Base-by-base conservation (phyloP, 129 eudicot species). In the Cynara cardunculus region DNA sequence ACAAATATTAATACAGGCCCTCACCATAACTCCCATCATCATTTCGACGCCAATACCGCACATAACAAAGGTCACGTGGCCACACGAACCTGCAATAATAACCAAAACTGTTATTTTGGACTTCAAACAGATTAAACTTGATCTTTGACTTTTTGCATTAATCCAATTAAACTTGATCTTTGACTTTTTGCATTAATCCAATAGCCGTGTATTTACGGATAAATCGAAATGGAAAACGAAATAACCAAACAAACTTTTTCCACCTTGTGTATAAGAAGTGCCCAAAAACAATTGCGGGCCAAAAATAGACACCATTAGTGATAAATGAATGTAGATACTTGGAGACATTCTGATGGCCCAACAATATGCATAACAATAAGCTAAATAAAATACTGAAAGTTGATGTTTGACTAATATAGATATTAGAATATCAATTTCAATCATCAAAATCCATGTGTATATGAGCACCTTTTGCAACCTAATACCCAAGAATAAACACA, bases 1-100 rank as follows among this genome's bases (percentile, higher is more conserved):
- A 16, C 37, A 75, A 11, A 73, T 56, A 26, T 59, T 71, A 12
- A 6, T 1, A 19, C 71, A 62, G 4, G 73, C 46, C 78, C 86
- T 86, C 80, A 92, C 99, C 99, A 83, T 95, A 95, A 85, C 99
- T 95, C 70, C 99, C 99, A 84, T 95, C 97, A 86, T 95, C 99
- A 84, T 95, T 95, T 62, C 99, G 97, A 31, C 99, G 99, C 99
- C 99, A 95, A 81, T 95, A 95, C 25, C 99, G 93, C 77, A 95
- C 91, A 86, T 95, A 95, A 87, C 99, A 95, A 69, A 95, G 97
- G 87, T 95, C 99, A 72, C 99, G 99, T 22, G 99, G 99, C 99
- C 99, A 95, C 69, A 95, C 92, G 78, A 95, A 89, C 85, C 99
- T 95, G 87, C 56, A 78, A 80, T 16, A 39, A 74, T 74, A 84